Conservation (phyloP, 2,329 filamentous ascomycete genomes). For the Neopestalotiopsis clavispora region DNA sequence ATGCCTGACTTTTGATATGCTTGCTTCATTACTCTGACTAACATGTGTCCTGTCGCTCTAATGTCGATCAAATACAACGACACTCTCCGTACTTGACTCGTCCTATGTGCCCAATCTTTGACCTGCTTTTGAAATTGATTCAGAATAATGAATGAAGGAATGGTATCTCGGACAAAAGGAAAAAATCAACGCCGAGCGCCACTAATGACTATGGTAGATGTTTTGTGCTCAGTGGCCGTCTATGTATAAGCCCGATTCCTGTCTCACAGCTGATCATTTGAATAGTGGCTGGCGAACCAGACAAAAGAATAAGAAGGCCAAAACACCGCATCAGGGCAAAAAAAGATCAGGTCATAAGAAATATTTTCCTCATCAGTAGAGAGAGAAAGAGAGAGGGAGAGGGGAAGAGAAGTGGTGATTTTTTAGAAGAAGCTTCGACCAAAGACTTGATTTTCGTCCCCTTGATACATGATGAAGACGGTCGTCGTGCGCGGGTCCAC, state of each 20-base stretch:
- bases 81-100: background rate
- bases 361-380: no score
- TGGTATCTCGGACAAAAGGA: background rate
- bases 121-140: background rate
- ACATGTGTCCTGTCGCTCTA: no score
- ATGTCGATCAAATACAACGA: no score
- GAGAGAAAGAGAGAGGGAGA: no score
- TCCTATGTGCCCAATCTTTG: background rate
- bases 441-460: constrained; percentile 13
- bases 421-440: constrained; percentile 2
- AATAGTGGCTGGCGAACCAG: background rate
- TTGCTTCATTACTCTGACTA: background rate
- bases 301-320: background rate
- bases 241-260: background rate
- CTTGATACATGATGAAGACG: constrained; percentile 30
- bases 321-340: background rate
- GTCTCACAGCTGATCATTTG: background rate
- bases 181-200: background rate
- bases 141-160: background rate
- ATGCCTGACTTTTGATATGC: background rate
- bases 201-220: background rate
- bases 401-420: background rate
- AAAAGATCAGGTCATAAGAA: no score
- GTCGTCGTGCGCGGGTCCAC: constrained; percentile 21
- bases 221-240: background rate